Conservation (phyloP, 2,329 filamentous ascomycete species). For the Aureobasidium vineae region DNA sequence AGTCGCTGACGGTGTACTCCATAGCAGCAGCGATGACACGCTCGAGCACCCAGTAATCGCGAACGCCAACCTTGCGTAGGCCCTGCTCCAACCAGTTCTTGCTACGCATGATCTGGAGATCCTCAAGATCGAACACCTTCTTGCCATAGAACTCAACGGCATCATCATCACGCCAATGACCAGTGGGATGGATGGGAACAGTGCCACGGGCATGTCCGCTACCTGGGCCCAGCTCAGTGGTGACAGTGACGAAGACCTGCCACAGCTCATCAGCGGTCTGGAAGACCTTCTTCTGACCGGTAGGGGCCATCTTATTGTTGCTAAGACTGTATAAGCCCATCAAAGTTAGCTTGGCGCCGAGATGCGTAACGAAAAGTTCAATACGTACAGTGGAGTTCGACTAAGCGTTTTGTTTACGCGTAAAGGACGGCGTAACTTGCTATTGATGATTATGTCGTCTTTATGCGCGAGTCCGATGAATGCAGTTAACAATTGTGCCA, state of each 20-base stretch:
- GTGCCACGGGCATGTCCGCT: neutral
- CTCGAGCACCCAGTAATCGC: neutral
- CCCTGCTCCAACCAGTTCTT: slow-evolving; percentile 3
- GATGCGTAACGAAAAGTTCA: neutral
- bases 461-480: neutral
- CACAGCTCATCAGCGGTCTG: neutral
- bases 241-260: neutral
- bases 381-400: neutral
- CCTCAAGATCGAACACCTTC: neutral
- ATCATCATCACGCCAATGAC: neutral
- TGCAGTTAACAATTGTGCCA: neutral
- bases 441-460: neutral
- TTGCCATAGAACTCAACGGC: neutral
- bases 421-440: neutral
- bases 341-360: slow-evolving; percentile 6
- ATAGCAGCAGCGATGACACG: slow-evolving; percentile 11
- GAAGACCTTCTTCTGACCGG: neutral
- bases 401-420: neutral
- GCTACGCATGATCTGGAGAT: neutral
- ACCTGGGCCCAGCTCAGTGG: neutral
- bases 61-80: neutral
- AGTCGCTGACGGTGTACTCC: slow-evolving; percentile 1
- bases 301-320: neutral
- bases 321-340: neutral
- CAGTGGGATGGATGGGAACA: neutral